Percentiles rank a stretch among this genome's conserved stretches.
Evolutionary conservation across 2,329 filamentous ascomycete genomes (phyloP).

Genomic region (Aspergillus intermedius): DNA sequence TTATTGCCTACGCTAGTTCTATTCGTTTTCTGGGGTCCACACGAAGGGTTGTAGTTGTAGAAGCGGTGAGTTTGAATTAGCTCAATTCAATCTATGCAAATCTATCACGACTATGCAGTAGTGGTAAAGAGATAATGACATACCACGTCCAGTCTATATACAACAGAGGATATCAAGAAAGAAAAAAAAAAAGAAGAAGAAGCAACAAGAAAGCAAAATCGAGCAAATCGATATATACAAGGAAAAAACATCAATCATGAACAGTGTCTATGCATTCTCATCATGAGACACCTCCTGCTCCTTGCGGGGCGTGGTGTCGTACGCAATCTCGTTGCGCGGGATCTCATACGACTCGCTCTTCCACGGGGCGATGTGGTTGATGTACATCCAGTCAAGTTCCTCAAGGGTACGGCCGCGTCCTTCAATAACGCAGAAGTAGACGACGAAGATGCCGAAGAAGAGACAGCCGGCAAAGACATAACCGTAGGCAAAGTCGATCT

Average conservation of each 20-base stretch:
- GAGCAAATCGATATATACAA: neutral
- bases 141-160: neutral
- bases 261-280: conserved; percentile 20
- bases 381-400: conserved; percentile 70
- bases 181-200: no score
- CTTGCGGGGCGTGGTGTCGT: conserved; percentile 15
- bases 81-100: no score
- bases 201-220: neutral
- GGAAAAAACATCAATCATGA: neutral
- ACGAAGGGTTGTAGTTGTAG: no score
- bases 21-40: no score
- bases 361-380: conserved; percentile 54
- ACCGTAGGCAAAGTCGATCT: conserved; percentile 67
- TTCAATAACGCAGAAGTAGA: conserved; percentile 71
- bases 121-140: no score
- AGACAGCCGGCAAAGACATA: conserved; percentile 72
- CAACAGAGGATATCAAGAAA: neutral
- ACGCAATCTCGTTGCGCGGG: conserved; percentile 11
- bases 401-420: conserved; percentile 63
- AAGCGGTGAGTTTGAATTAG: no score
- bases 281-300: conserved; percentile 18
- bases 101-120: no score
- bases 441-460: conserved; percentile 54
- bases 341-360: conserved; percentile 48
- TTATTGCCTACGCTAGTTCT: no score